Conservation (phyloP, 75 land plant genomes). For the Sequoiadendron giganteum region DNA sequence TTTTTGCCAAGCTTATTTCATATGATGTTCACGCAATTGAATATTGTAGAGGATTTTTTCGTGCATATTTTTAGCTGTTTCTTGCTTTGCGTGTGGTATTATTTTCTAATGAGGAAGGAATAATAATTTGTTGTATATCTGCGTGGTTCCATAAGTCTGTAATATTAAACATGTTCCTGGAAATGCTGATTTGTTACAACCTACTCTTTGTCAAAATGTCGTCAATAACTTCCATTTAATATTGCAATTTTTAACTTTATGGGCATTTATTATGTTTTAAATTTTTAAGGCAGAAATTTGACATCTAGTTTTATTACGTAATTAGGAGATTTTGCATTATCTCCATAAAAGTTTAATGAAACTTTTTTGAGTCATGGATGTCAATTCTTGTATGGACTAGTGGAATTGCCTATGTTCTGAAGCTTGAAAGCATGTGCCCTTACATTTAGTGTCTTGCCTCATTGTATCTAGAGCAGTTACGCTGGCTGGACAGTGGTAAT, state of each 20-base stretch:
- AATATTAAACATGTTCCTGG: background rate
- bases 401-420: background rate
- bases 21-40: background rate
- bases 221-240: background rate
- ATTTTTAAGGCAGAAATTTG: background rate
- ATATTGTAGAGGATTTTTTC: background rate
- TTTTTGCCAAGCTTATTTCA: background rate
- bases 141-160: background rate
- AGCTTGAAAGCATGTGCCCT: background rate
- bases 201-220: background rate
- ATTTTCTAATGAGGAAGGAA: background rate
- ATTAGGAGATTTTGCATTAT: background rate
- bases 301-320: background rate
- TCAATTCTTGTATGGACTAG: background rate
- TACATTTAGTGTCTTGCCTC: background rate
- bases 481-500: background rate
- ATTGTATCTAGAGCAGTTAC: background rate
- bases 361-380: background rate
- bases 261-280: background rate
- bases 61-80: background rate
- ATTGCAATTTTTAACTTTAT: background rate
- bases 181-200: background rate
- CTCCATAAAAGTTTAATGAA: background rate
- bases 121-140: background rate
- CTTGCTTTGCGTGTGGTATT: background rate